Evolutionary conservation across 257 asterid species (phyloP), one percentile per base, ranked within the genome.

Genomic region (Petunia secreta): DNA sequence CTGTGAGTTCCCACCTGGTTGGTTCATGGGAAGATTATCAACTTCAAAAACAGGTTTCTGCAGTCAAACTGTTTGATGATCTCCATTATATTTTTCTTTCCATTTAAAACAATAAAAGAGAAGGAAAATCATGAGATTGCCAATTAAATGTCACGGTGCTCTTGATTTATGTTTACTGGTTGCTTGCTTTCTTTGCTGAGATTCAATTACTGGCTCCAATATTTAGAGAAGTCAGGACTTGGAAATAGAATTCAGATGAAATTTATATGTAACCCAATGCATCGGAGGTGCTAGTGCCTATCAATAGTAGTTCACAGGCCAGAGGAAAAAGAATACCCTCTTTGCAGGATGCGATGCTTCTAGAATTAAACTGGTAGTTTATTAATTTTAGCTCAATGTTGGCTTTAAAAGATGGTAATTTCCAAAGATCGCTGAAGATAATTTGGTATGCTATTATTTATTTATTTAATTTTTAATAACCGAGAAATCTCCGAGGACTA

Each of bases 331-430:
- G 40, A 46, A 71, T 48, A 16, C 59, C 41, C 59, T 71, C 43
- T 25, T 71, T 14, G 62, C 44, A 48, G 25, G 62, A 48, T 48
- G 44, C 1, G 13, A 48, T 71, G 62, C 44, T 71, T 71, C 62
- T 71, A 71, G 57, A 71, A 46, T 48, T 71, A 48, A 71, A 71
- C 62, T 34, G 59, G 77, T 25, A 71, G 77, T 48, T 71, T 8
- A 48, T 5, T 25, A 25, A 25, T 25, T 71, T 71, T 48, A 48
- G 77, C 77, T 34, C 62, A 50, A 25, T 48, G 44, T 71, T 71
- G 60, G 37, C 44, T 71, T 71, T 44, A 64, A 13, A 39, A 64
- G 46, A 71, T 48, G 62, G 77, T 46, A 48, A 69, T 48, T 48
- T 58, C n/a, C 58, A 69, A 69, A 25, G 34, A 46, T 46, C 48